Percentiles rank a stretch among this genome's conserved stretches.
Conservation (phyloP, 306 rosid genomes). For the Vigna nakashimae region DNA sequence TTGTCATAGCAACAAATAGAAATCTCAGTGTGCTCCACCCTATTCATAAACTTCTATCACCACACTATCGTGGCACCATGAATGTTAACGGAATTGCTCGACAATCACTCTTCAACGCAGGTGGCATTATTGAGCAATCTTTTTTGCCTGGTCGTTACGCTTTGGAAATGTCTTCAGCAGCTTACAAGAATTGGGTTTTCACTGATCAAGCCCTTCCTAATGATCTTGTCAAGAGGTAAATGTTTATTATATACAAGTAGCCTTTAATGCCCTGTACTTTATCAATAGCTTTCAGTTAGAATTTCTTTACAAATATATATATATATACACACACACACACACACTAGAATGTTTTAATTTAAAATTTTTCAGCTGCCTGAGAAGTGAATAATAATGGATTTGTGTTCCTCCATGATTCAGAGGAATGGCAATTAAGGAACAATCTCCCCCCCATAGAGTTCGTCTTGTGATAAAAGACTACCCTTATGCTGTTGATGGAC, state of each 20-base stretch:
- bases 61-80: slow-evolving; percentile 52
- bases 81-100: slow-evolving; percentile 46
- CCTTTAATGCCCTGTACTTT: too few relatives aligned
- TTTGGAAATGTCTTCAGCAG: slow-evolving; percentile 41
- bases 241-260: not conserved
- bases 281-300: too few relatives aligned
- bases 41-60: slow-evolving; percentile 37
- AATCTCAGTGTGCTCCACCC: slow-evolving; percentile 45
- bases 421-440: slow-evolving; percentile 65
- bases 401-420: slow-evolving; percentile 35
- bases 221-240: slow-evolving; percentile 51
- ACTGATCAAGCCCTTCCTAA: slow-evolving; percentile 45
- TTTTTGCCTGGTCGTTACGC: slow-evolving; percentile 32
- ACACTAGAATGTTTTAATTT: too few relatives aligned
- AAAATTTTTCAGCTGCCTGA: too few relatives aligned
- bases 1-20: slow-evolving; percentile 45
- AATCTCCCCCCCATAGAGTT: slow-evolving; percentile 48
- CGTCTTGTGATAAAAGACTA: slow-evolving; percentile 63
- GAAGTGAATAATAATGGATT: not conserved
- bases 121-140: slow-evolving; percentile 38
- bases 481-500: slow-evolving; percentile 64
- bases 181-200: slow-evolving; percentile 46
- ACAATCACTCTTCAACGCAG: slow-evolving; percentile 25
- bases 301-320: too few relatives aligned
- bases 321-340: too few relatives aligned